Base-by-base conservation (phyloP, 2,329 filamentous ascomycete species). In the Talaromyces marneffei region DNA sequence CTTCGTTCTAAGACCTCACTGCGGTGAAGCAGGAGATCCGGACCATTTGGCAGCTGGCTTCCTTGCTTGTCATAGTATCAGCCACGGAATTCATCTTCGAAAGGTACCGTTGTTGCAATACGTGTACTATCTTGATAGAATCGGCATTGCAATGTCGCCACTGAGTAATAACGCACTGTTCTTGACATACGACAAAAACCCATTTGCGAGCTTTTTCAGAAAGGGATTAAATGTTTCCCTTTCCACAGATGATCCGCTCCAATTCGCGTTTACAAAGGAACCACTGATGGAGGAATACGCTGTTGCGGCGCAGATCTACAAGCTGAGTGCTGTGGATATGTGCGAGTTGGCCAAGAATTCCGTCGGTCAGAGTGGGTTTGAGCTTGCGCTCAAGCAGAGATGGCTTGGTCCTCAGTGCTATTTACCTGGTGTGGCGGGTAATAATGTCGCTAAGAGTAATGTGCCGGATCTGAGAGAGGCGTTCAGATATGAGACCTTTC, bases 61-160 rank as follows among this genome's bases (percentile, higher is more conserved):
- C 25, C 81, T 97, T 20, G 96, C 92, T 79, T 94, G 91, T 68
- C 92, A 97, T 76, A 97, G 93, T 72, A 99, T 99, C 76, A 96
- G 91, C 69, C 94, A 99, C 72, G 94, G 94, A 20, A 84, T 99
- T 59, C 79, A 96, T 59, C 83, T 99, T 40, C 88, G 94, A 65
- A 99, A 99, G 73, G 92, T 97, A 2, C 94, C 94, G 2, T 78
- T 99, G 63, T 78, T 99, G 60, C 94, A 99, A 75, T 99, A 99
- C 75, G 86, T 97, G 56, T 99, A 96, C 78, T 99, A 99, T 70
- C 85, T 99, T 20, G 92, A 99, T 71, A 93, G 97, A 72, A 97
- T 99, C 65, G 94, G 94, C 62, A 94, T 99, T 65, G 94, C 94
- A 64, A 99, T 99, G 94, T 97, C 93, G n/a, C 94, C 94, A 2